Evolutionary conservation across 257 asterid genomes (phyloP), one percentile per base, ranked within the genome.

Genomic region (Solanum pennellii): DNA sequence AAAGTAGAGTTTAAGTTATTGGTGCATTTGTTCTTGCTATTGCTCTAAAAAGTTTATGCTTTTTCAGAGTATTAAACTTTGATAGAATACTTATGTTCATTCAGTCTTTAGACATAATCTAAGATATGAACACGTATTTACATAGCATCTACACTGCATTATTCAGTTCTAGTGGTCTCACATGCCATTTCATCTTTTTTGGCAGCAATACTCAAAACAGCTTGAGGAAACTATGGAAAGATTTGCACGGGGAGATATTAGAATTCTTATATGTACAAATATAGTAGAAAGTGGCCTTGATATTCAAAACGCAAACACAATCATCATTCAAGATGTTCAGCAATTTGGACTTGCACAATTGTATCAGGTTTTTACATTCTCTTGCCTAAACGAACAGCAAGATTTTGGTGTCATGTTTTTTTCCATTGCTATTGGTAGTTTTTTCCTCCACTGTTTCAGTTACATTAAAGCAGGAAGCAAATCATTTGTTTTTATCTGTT

Each of bases 251-350:
- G 99, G 99, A 60, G 92, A 92, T 49, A 93, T 93, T 87, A 93
- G 93, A 92, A 95, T 97, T 88, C 95, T 97, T 88, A 93, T 97
- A 88, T 97, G 99, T 94, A 97, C 99, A 84, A 97, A 97, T 87
- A 95, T 97, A 88, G 99, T 95, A 88, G 99, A 97, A 91, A 97
- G 99, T 89, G 99, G 99, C 91, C 98, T 97, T 87, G 98, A 97
- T 90, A 97, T 97, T 88, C 99, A 97, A 93, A 95, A 97, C 72
- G 98, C 98, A 21, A 97, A 97, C 92, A 94, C 99, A 76, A 97
- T 97, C 89, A 89, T 95, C 88, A 91, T 97, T 92, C 99, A 97
- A 90, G 99, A 97, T 89, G 96, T 95, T 90, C 98, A 97, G 89
- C 98, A 92, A 89, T 97, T 97, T 90, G 99, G 99, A 87, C 99